Percentiles rank a stretch among this genome's conserved stretches.
phyloP scores from a whole-genome alignment of 371 early-diverging fungal genomes.

The Mucor piriformis region DNA sequence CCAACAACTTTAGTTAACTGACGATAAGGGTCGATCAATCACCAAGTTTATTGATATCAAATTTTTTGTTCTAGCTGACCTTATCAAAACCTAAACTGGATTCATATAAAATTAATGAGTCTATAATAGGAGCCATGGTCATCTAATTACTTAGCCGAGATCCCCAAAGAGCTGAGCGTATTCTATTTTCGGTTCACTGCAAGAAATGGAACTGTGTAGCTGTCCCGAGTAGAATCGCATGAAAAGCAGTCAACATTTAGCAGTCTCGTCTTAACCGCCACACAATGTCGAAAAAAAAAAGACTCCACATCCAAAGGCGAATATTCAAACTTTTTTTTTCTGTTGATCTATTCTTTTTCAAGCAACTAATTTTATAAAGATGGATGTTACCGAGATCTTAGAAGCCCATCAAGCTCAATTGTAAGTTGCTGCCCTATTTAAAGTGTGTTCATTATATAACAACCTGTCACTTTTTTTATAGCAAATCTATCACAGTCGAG shows the following conservation, averaged over 20 bases:
- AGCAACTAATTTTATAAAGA: neutral
- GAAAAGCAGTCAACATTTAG: neutral
- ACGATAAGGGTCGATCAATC: too few species aligned
- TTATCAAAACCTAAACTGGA: too few species aligned
- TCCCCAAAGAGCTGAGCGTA: too few species aligned
- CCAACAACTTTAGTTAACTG: too few species aligned
- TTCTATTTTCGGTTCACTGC: too few species aligned
- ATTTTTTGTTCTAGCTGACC: too few species aligned
- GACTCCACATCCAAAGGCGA: neutral
- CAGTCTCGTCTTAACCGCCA: neutral
- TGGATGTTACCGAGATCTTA: conserved; percentile 63
- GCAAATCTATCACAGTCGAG: conserved; percentile 67
- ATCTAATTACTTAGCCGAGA: too few species aligned
- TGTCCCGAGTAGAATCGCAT: neutral
- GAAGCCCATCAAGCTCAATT: conserved; percentile 67
- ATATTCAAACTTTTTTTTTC: neutral
- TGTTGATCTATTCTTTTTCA: neutral
- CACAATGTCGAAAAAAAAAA: neutral
- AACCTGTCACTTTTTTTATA: conserved; percentile 18
- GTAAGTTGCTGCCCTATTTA: conserved; percentile 27
- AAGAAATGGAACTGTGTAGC: too few species aligned
- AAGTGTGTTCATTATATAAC: neutral
- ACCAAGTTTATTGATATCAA: too few species aligned
- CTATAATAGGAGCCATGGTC: too few species aligned
- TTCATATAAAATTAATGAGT: too few species aligned